phyloP scores from a whole-genome alignment of 352 stramenopile genomes.

The Phytophthora constricta region DNA sequence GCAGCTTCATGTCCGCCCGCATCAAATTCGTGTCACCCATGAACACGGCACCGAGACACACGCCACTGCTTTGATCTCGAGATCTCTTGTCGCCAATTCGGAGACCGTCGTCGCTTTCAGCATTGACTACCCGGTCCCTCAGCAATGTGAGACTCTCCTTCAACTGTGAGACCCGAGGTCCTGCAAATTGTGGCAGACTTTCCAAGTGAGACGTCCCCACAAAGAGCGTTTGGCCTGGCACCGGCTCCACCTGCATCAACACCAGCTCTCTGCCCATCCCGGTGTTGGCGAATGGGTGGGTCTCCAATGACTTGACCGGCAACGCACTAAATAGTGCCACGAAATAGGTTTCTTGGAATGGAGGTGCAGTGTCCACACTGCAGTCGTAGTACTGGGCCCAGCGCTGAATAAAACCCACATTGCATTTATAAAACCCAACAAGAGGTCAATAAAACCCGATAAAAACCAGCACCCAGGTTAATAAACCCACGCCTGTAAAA shows the following conservation, averaged over 20 bases:
- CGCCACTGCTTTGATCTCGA: background rate
- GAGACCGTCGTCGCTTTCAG: conserved; percentile 11
- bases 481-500: background rate
- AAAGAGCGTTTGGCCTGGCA: conserved; percentile 52
- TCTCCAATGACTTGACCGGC: conserved; percentile 62
- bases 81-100: conserved; percentile 16
- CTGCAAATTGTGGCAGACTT: conserved; percentile 65
- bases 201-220: conserved; percentile 78
- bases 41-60: conserved; percentile 68
- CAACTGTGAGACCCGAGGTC: conserved; percentile 57
- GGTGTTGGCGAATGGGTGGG: conserved; percentile 73
- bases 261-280: conserved; percentile 81
- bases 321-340: conserved; percentile 81
- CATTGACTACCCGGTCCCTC: conserved; percentile 47
- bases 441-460: background rate
- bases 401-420: conserved; percentile 21
- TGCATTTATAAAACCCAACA: background rate
- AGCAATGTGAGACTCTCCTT: conserved; percentile 60
- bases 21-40: conserved; percentile 85
- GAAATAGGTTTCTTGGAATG: conserved; percentile 79
- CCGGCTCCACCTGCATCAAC: conserved; percentile 56
- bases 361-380: conserved; percentile 68
- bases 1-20: conserved; percentile 59
- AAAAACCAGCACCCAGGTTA: background rate
- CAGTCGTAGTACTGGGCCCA: conserved; percentile 84